Evolutionary conservation across 2,329 filamentous ascomycete genomes (phyloP), one percentile per base, ranked within the genome.

Genomic region (Cryphonectria nitschkei): DNA sequence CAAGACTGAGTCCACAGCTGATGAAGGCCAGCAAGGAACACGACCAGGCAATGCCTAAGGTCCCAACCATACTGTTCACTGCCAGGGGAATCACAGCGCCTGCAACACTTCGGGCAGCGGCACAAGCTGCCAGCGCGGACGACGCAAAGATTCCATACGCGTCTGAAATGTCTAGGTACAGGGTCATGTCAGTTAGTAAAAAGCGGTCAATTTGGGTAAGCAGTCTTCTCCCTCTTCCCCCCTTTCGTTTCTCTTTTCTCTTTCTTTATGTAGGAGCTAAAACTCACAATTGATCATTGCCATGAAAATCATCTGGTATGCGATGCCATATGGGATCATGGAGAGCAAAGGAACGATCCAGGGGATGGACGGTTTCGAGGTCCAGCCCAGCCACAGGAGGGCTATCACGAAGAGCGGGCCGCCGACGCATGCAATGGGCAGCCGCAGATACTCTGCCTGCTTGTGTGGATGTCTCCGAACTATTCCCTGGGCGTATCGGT

Each of bases 11-110:
- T 2, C 75, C 79, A 4, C 85, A 72, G 67, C 82, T 83, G 68
- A 87, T 77, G 39, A 85, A 84, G 0, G 84, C 86, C 29, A 88
- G 74, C 60, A 87, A 67, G 65, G 81, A 84, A 54, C 85, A 86
- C 2, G 85, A 84, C 77, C 77, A 78, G 0, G 74, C 74, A 8
- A 80, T 75, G 0, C 77, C 78, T 39, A 80, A 65, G 7, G 70
- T 72, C 0, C 70, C 69, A 7, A 79, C 63, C 77, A 78, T 77
- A 39, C 74, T 73, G 60, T 75, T 73, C 3, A 76, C 72, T 0
- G 75, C 75, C 19, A 78, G 26, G 0, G 77, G 77, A 4, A 78
- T 73, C 1, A 77, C 56, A 0, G 76, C 75, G 1, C 77, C 77
- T 0, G 74, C 74, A 13, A 78, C 65, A 68, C 75, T 76, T 6